phyloP scores from a whole-genome alignment of 306 rosid species.

The Rubus idaeus region DNA sequence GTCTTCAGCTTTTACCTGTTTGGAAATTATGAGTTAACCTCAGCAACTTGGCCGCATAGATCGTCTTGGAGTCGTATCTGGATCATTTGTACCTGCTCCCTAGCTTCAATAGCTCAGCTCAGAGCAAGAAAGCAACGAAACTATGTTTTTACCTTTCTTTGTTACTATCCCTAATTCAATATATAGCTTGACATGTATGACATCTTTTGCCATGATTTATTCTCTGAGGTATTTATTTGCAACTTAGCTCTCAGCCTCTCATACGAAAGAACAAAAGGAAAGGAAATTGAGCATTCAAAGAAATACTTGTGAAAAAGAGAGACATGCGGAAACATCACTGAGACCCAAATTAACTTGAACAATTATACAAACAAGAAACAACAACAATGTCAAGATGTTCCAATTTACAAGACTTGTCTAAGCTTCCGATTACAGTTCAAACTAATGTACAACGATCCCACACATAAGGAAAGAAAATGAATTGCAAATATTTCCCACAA shows the following conservation, averaged over 20 bases:
- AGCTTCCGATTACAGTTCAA: conserved; percentile 40
- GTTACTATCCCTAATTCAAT: neutral
- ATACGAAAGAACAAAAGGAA: neutral
- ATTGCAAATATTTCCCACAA: conserved; percentile 37
- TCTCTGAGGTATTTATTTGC: neutral
- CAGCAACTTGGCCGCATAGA: neutral
- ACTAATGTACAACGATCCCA: conserved; percentile 48
- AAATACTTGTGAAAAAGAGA: neutral
- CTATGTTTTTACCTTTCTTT: neutral
- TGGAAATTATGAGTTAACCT: neutral
- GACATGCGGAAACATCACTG: neutral
- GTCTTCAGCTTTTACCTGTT: no score
- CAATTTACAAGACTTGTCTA: conserved; percentile 45
- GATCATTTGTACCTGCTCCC: no score
- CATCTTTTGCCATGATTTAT: neutral
- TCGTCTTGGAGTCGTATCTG: no score
- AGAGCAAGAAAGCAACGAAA: neutral
- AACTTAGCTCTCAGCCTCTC: neutral
- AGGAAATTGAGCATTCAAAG: neutral
- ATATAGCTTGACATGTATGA: neutral
- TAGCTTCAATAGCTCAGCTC: neutral
- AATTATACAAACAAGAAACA: conserved; percentile 13
- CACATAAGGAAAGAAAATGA: conserved; percentile 32
- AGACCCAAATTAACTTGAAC: neutral
- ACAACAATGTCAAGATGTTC: conserved; percentile 18